These are phyloP conservation scores for Neocatenulostroma microsporum DNA, from an alignment of 2,329 filamentous ascomycete genomes.

Conservation along the genomic window DNA sequence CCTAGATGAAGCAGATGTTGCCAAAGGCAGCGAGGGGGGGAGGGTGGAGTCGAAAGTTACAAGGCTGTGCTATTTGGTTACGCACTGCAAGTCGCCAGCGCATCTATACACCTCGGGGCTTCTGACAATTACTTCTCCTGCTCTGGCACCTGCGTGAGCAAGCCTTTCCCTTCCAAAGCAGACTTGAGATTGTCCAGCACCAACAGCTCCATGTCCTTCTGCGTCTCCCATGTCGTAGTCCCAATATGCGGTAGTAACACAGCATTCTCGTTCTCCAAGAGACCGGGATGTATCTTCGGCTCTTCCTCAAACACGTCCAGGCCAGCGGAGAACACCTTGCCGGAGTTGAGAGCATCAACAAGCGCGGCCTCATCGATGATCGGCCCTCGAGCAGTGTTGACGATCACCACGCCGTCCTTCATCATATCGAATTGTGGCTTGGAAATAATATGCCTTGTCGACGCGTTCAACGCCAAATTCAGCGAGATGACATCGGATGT, in stretches of 20 bases:
- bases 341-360: conserved; percentile 46
- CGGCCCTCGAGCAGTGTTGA: conserved; percentile 52
- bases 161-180: conserved; percentile 48
- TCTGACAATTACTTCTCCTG: no score
- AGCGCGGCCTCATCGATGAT: conserved; percentile 51
- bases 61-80: no score
- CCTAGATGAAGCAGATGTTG: no score
- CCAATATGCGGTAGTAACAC: conserved; percentile 55
- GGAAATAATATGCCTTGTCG: conserved; percentile 47
- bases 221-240: conserved; percentile 53
- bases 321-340: conserved; percentile 48
- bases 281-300: conserved; percentile 45
- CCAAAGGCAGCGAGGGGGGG: no score
- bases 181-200: conserved; percentile 51
- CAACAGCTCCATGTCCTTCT: conserved; percentile 54
- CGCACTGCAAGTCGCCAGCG: no score
- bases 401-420: conserved; percentile 49
- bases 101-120: no score
- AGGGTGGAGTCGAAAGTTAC: no score
- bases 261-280: conserved; percentile 43
- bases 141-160: conserved; percentile 55
- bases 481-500: conserved; percentile 49
- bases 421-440: conserved; percentile 44
- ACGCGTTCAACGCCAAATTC: conserved; percentile 45
- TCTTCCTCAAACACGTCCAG: conserved; percentile 54